Percentiles rank a stretch among this genome's conserved stretches.
Evolutionary conservation across 805 yeast species (phyloP).

Genomic region (Brettanomyces nanus): DNA sequence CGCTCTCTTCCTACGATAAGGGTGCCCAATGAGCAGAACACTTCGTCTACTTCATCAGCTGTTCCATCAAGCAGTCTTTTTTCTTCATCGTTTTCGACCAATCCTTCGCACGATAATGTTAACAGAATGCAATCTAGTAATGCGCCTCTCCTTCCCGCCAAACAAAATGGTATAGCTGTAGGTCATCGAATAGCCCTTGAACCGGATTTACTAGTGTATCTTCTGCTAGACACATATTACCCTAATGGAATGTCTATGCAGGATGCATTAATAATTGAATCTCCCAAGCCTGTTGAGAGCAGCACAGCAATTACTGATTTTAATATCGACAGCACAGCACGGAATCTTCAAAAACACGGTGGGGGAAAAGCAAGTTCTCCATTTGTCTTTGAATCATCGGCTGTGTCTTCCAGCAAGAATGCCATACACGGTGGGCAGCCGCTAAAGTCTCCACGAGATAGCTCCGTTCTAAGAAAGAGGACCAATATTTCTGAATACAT

Average conservation of each 20-base stretch:
- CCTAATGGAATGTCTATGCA: conserved; percentile 62
- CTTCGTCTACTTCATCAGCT: background rate
- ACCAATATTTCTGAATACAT: conserved; percentile 3
- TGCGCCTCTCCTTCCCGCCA: background rate
- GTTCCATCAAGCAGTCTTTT: too few species aligned
- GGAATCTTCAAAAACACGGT: background rate
- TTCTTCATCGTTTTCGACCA: too few species aligned
- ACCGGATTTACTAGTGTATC: conserved; percentile 58
- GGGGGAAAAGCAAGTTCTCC: background rate
- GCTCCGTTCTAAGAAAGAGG: conserved; percentile 15
- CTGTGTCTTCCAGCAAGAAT: background rate
- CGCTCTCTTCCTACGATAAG: conserved; percentile 1
- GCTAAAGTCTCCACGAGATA: background rate
- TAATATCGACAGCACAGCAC: background rate
- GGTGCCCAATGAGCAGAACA: background rate
- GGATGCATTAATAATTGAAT: conserved; percentile 45
- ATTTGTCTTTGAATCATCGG: background rate
- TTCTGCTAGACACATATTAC: conserved; percentile 46
- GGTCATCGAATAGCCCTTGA: conserved; percentile 31
- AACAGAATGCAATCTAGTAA: background rate
- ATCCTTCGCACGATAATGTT: too few species aligned
- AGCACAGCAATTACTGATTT: background rate
- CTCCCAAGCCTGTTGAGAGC: background rate
- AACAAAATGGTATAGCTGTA: too few species aligned
- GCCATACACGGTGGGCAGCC: background rate